These are phyloP conservation scores for Saturnispora mendoncae DNA, from an alignment of 805 yeast genomes.

Conservation along the genomic window DNA sequence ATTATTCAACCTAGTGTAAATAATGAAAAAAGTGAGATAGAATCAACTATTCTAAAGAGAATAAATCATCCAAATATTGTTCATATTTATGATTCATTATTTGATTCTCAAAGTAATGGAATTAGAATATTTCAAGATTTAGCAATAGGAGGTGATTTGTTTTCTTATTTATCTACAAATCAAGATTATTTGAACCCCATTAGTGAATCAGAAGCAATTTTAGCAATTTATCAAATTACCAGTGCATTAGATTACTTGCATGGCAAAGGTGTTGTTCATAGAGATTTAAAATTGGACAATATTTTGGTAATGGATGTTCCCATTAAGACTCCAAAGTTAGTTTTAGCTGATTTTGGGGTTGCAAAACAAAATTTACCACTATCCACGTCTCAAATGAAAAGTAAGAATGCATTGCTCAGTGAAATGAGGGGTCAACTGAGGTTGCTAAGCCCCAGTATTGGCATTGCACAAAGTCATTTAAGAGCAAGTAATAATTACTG, in stretches of 20 bases:
- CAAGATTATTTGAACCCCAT: slow-evolving; percentile 31
- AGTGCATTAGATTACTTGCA: slow-evolving; percentile 51
- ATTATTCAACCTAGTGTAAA: slow-evolving; percentile 20
- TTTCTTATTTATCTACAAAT: slow-evolving; percentile 77
- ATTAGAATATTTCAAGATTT: slow-evolving; percentile 89
- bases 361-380: slow-evolving; percentile 23
- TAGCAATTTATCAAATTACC: slow-evolving; percentile 48
- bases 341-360: slow-evolving; percentile 62
- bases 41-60: slow-evolving; percentile 47
- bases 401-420: too few relatives aligned
- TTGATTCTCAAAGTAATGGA: slow-evolving; percentile 68
- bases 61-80: slow-evolving; percentile 88
- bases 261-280: slow-evolving; percentile 44
- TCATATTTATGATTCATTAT: slow-evolving; percentile 58
- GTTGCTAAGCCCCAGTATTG: too few relatives aligned
- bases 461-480: not conserved
- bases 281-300: slow-evolving; percentile 63
- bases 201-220: slow-evolving; percentile 45
- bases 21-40: slow-evolving; percentile 28
- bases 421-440: too few relatives aligned
- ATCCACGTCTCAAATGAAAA: slow-evolving; percentile 8
- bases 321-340: slow-evolving; percentile 41
- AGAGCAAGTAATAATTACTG: slow-evolving; percentile 5
- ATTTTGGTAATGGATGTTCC: slow-evolving; percentile 50
- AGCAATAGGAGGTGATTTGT: slow-evolving; percentile 94